Evolutionary conservation across 371 early-diverging fungal genomes (phyloP), one percentile per base, ranked within the genome.

Genomic region (Circinella minor): DNA sequence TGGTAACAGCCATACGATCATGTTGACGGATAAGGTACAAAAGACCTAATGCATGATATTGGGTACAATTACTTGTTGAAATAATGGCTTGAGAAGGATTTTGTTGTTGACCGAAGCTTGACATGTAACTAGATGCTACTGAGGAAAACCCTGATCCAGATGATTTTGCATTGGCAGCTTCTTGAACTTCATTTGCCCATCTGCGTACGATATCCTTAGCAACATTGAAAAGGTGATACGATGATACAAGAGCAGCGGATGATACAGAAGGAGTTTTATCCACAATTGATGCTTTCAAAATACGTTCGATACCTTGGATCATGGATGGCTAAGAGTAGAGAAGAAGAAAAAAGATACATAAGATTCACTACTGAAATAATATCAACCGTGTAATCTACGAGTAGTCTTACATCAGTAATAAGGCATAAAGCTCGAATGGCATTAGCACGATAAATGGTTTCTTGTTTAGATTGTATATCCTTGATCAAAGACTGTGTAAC

Each of bases 41-140:
- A 18, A 98, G 86, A 6, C 98, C 99, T 34, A 98, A 80, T 39
- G 99, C 99, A 76, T 99, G 99, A 84, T 98, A 99, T 83, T 98
- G 99, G 39, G 91, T 90, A 69, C 94, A 94, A 70, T 89, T 92
- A 63, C 91, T 89, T 48, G 84, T 89, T 15, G 88, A 86, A 55
- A 81, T 80, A 27, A 86, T 83, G 1, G 74, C 73, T 63, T 81
- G 86, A 49, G 79, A 77, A 51, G 83, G 81, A 37, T 77, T 82
- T 11, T 71, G 69, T 54, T 76, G 69, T 18, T 55, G 34, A 39
- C 83, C 83, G 71, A 87, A 86, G 15, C 83, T 86, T 20, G 86
- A 75, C 71, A 89, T 81, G 54, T 90, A 90, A 38, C 86, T 87
- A 4, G 86, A 85, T 4, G 88, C 84, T 27, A 85, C 80, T 36